These are phyloP conservation scores for Camptophora hylomeconis DNA, from an alignment of 2,329 filamentous ascomycete species.

Conservation along the genomic window DNA sequence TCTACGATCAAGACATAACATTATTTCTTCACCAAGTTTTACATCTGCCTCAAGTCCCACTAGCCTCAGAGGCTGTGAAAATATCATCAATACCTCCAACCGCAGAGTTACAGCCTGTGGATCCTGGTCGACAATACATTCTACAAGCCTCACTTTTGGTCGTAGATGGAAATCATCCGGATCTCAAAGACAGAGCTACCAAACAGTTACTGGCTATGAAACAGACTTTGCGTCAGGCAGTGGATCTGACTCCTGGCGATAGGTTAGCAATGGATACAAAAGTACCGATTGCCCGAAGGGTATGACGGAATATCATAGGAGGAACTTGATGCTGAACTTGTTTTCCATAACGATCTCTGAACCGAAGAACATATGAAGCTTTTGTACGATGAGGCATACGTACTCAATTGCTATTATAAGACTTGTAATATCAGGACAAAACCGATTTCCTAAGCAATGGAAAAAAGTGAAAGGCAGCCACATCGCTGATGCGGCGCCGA, in stretches of 20 bases:
- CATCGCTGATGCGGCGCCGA: too few relatives aligned
- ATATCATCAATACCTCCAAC: conserved; percentile 22
- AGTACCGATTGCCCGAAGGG: conserved; percentile 26
- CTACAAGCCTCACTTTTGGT: conserved; percentile 46
- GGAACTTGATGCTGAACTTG: too few relatives aligned
- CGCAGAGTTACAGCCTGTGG: conserved; percentile 36
- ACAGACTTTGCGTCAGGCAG: conserved; percentile 40
- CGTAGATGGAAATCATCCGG: conserved; percentile 38
- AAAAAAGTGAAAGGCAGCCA: too few relatives aligned
- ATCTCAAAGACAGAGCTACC: conserved; percentile 40
- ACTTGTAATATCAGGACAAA: too few relatives aligned
- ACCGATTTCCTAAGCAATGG: too few relatives aligned
- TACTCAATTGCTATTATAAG: too few relatives aligned
- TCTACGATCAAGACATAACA: conserved; percentile 45
- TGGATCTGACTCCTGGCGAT: conserved; percentile 45
- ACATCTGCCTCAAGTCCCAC: conserved; percentile 27
- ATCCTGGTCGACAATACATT: conserved; percentile 44
- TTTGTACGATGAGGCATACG: too few relatives aligned
- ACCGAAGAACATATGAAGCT: too few relatives aligned
- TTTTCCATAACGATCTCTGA: too few relatives aligned
- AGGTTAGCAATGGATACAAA: conserved; percentile 47
- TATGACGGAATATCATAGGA: conserved; percentile 2
- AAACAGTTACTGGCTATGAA: conserved; percentile 43
- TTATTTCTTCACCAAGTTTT: conserved; percentile 44
- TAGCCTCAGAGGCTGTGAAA: conserved; percentile 17